A percentile compares a stretch with the other conserved stretches of the same genome.
These are phyloP conservation scores for Yamadazyma membranifaciens DNA, from an alignment of 1,139 yeast genomes.

Conservation along the genomic window DNA sequence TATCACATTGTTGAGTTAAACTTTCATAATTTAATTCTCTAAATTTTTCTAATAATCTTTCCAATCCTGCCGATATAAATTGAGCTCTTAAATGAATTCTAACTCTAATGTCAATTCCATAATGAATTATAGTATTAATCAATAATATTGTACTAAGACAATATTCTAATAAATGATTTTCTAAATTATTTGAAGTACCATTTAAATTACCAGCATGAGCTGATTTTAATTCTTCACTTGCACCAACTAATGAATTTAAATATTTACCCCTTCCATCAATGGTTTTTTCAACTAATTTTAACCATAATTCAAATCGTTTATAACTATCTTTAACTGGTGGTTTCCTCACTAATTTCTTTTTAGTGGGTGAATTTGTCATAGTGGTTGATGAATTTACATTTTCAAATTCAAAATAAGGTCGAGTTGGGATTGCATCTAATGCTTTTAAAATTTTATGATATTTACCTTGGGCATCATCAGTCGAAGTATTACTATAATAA, in stretches of 20 bases:
- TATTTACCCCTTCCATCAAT: slow-evolving; percentile 82
- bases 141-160: slow-evolving; percentile 75
- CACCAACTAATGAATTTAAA: slow-evolving; percentile 88
- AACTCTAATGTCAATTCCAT: slow-evolving; percentile 62
- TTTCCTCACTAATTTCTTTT: slow-evolving; percentile 36
- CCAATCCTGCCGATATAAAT: slow-evolving; percentile 73
- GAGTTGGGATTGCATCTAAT: slow-evolving; percentile 59
- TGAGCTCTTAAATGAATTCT: slow-evolving; percentile 78
- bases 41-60: slow-evolving; percentile 61
- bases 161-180: slow-evolving; percentile 75
- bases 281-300: slow-evolving; percentile 67
- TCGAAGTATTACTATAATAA: slow-evolving; percentile 32
- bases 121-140: slow-evolving; percentile 67
- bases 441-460: slow-evolving; percentile 64
- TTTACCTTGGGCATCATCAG: slow-evolving; percentile 40
- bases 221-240: slow-evolving; percentile 78
- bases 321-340: slow-evolving; percentile 39
- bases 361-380: slow-evolving; percentile 5
- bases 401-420: slow-evolving; percentile 56
- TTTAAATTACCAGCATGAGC: slow-evolving; percentile 44
- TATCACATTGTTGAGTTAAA: slow-evolving; percentile 63
- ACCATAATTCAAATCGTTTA: slow-evolving; percentile 83
- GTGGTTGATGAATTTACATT: slow-evolving; percentile 5
- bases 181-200: slow-evolving; percentile 28
- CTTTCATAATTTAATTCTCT: slow-evolving; percentile 60